Conservation (phyloP, 352 stramenopile genomes). For the Phytopythium boreale region DNA sequence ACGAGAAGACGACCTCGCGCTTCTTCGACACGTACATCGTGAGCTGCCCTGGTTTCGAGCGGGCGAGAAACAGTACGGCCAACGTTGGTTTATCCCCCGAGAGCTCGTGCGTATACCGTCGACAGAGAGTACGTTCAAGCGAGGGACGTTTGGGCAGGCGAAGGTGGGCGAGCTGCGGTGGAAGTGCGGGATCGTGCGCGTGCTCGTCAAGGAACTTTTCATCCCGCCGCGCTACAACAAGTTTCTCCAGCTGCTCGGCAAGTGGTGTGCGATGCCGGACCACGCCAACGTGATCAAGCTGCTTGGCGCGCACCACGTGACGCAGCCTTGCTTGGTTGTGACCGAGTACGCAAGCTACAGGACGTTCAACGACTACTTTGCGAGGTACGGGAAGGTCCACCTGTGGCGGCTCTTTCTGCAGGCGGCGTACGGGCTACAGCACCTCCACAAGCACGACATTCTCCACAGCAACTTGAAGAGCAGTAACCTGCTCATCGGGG, state of each 20-base stretch:
- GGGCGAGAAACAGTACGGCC: no score
- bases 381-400: not conserved
- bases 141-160: not conserved
- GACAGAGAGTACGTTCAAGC: no score
- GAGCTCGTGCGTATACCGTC: no score
- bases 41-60: no score
- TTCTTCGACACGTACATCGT: no score
- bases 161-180: not conserved
- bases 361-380: conserved; percentile 14
- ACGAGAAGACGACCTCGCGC: no score
- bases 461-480: conserved; percentile 84
- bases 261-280: conserved; percentile 19
- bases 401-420: conserved; percentile 22
- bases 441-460: conserved; percentile 33
- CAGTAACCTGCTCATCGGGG: conserved; percentile 21
- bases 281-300: conserved; percentile 27
- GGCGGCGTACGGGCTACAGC: conserved; percentile 38
- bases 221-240: not conserved
- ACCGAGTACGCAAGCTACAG: conserved; percentile 18
- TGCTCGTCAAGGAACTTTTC: not conserved
- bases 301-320: conserved; percentile 25
- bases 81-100: not conserved
- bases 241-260: conserved; percentile 6
- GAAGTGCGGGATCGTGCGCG: not conserved
- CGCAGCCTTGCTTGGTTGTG: conserved; percentile 17